These are phyloP conservation scores for Skeletonema potamos DNA, from an alignment of 108 stramenopile species.

Conservation along the genomic window DNA sequence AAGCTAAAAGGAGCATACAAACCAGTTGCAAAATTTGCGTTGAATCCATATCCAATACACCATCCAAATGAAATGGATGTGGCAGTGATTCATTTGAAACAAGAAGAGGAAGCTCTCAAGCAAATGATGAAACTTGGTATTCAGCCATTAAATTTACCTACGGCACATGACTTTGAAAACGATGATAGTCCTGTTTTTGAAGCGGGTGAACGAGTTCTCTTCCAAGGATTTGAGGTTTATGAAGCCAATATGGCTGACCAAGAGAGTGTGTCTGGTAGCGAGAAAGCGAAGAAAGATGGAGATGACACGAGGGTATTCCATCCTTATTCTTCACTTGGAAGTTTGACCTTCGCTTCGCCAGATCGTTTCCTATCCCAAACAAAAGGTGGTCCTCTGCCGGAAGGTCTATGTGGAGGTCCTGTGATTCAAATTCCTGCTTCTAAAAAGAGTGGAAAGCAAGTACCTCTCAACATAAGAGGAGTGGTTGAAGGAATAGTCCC, in stretches of 20 bases:
- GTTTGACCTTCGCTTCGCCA: constrained; percentile 56
- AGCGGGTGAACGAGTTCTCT: constrained; percentile 65
- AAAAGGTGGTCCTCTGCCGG: constrained; percentile 60
- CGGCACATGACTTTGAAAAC: constrained; percentile 27
- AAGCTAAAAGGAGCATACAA: constrained; percentile 35
- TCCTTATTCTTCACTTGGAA: constrained; percentile 65
- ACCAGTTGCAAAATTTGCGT: constrained; percentile 69
- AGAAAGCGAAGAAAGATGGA: constrained; percentile 17
- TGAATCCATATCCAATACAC: constrained; percentile 82
- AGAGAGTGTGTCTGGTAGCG: constrained; percentile 7
- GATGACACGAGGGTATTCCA: constrained; percentile 67
- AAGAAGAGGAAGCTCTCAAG: constrained; percentile 65
- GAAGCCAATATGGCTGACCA: constrained; percentile 46
- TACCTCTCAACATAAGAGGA: constrained; percentile 52
- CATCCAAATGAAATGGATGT: constrained; percentile 77
- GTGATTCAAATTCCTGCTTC: constrained; percentile 45
- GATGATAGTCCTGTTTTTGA: constrained; percentile 64
- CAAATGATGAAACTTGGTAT: constrained; percentile 67
- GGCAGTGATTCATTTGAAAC: constrained; percentile 75
- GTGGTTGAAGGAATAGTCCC: constrained; percentile 86
- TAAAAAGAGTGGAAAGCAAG: background rate
- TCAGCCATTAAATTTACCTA: constrained; percentile 52
- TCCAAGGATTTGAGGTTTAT: constrained; percentile 82
- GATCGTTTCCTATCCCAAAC: constrained; percentile 82
- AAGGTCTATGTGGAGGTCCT: constrained; percentile 85